Evolutionary conservation across 139 green algal genomes (phyloP).

Genomic region (Deuterostichococcus epilithicus): DNA sequence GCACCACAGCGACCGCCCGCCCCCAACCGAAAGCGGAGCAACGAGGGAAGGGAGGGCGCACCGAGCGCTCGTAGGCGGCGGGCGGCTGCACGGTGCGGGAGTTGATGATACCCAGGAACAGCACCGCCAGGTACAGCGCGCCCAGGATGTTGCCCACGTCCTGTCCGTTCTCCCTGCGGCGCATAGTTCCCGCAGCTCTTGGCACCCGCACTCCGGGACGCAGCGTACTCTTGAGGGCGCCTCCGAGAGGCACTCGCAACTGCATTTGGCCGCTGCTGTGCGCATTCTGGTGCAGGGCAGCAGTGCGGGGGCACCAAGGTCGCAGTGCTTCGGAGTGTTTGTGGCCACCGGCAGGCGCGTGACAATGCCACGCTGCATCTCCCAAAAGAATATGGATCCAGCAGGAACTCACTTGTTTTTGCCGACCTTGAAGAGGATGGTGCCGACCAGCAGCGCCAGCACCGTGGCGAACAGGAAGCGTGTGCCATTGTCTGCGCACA

Average conservation of each 20-base stretch:
- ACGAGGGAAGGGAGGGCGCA: constrained; percentile 1
- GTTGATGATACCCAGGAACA: constrained; percentile 54
- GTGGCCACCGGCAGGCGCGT: too few relatives aligned
- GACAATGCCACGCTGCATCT: too few relatives aligned
- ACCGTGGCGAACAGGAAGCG: constrained; percentile 32
- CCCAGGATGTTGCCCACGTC: constrained; percentile 49
- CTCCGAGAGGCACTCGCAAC: too few relatives aligned
- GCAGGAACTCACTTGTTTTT: constrained; percentile 6
- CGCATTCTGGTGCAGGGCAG: too few relatives aligned
- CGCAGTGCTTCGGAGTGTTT: too few relatives aligned
- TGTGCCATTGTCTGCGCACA: constrained; percentile 22
- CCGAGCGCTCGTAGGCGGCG: constrained; percentile 27
- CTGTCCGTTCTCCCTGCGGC: constrained; percentile 21
- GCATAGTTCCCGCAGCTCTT: too few relatives aligned
- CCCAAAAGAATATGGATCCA: too few relatives aligned
- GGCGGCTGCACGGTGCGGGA: constrained; percentile 39
- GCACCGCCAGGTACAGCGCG: constrained; percentile 37
- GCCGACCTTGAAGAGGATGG: constrained; percentile 32
- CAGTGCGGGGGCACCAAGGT: too few relatives aligned
- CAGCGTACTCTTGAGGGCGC: too few relatives aligned
- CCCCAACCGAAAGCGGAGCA: background rate
- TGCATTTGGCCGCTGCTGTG: too few relatives aligned
- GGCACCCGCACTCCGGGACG: too few relatives aligned
- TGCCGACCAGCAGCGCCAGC: constrained; percentile 34
- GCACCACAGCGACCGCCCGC: background rate